These are phyloP conservation scores for Chytriomyces confervae DNA, from an alignment of 192 early-diverging fungal species.

Conservation along the genomic window DNA sequence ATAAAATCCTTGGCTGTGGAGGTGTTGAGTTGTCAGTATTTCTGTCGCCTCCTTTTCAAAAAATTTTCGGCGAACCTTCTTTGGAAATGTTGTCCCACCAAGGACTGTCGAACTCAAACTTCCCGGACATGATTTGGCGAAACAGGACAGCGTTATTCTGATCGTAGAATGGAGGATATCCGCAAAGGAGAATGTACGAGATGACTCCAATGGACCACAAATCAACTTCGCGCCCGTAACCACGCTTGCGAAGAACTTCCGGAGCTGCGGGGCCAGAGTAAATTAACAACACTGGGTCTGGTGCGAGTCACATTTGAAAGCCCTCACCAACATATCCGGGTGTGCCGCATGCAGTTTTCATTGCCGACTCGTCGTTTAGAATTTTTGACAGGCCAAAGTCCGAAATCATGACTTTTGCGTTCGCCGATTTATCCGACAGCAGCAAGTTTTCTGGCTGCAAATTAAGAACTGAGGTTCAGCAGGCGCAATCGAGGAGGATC, in stretches of 20 bases:
- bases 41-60: background rate
- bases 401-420: slow-evolving; percentile 55
- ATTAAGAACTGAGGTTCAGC: slow-evolving; percentile 6
- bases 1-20: slow-evolving; percentile 67
- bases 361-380: slow-evolving; percentile 52
- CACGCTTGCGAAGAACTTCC: slow-evolving; percentile 70
- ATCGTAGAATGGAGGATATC: slow-evolving; percentile 78
- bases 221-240: slow-evolving; percentile 74
- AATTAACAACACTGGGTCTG: background rate
- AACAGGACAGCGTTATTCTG: slow-evolving; percentile 58
- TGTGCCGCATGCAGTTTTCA: slow-evolving; percentile 55
- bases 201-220: slow-evolving; percentile 94
- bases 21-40: background rate
- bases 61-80: slow-evolving; percentile 42
- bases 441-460: slow-evolving; percentile 60
- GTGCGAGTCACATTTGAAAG: background rate
- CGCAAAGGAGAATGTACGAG: slow-evolving; percentile 80
- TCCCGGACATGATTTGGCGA: slow-evolving; percentile 60
- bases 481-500: background rate
- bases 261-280: slow-evolving; percentile 61
- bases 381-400: slow-evolving; percentile 65
- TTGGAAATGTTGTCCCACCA: slow-evolving; percentile 75
- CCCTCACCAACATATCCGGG: slow-evolving; percentile 58
- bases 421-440: slow-evolving; percentile 33
- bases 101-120: slow-evolving; percentile 72